Evolutionary conservation across 2,329 filamentous ascomycete genomes (phyloP), one percentile per base, ranked within the genome.

Genomic region (Plenodomus tracheiphilus): DNA sequence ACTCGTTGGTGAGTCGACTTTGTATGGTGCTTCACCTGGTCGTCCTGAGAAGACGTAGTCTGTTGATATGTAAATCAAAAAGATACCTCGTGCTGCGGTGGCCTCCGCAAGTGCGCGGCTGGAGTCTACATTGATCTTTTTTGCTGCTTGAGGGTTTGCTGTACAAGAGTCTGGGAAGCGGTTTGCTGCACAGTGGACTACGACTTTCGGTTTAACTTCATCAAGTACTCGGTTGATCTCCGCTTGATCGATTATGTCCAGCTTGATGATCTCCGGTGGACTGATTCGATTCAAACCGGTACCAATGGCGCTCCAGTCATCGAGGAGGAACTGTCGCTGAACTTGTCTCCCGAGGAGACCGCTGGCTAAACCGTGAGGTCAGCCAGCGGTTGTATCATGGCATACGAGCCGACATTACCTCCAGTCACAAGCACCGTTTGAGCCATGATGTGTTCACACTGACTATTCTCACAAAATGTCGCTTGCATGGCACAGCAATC

Each of bases 181-280:
- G 72, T 96, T 92, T 39, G 91, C 91, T 35, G 91, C 92, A 91
- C 90, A 93, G 70, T 96, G 91, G 30, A 96, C 82, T 38, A 96
- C 84, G 43, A 88, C 89, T 52, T 86, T 76, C 6, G 90, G 89
- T 76, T 80, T 82, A 28, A 78, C 74, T 56, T 82, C 75, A 41
- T 81, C 76, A 17, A 84, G 61, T 9, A 80, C 62, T 30, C 61
- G 64, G 48, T 74, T 72, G 46, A 83, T 74, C 15, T 79, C 76
- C 6, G 69, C 68, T 10, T 65, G 50, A 52, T 79, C 70, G 43
- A 76, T 70, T 22, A 84, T 66, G 60, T 84, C 76, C 5, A 82
- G 75, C 65, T 79, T 83, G 58, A 69, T 69, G 43, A 91, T 80
- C 9, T 84, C 80, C 6, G 85, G 81, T 37, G 88, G 87, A 55